phyloP scores from a whole-genome alignment of 192 early-diverging fungal genomes.

The Backusella macrospora region DNA sequence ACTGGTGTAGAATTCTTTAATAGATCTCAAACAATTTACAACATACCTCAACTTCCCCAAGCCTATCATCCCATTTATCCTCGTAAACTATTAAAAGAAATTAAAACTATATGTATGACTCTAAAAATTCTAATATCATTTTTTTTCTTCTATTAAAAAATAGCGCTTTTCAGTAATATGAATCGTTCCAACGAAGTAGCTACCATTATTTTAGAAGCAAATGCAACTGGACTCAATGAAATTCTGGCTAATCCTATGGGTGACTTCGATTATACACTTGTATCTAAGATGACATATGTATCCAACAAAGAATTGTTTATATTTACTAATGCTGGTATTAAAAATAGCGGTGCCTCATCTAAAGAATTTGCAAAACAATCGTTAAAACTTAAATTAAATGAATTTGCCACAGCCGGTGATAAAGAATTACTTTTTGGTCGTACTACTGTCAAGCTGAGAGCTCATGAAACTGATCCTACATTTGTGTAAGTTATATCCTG shows the following conservation, averaged over 20 bases:
- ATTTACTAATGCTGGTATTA: slow-evolving; percentile 41
- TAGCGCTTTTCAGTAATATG: slow-evolving; percentile 21
- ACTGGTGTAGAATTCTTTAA: slow-evolving; percentile 54
- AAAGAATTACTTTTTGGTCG: slow-evolving; percentile 35
- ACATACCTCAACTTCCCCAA: slow-evolving; percentile 43
- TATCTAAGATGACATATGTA: slow-evolving; percentile 43
- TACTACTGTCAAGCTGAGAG: slow-evolving; percentile 49
- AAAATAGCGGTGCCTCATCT: slow-evolving; percentile 48
- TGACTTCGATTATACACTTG: slow-evolving; percentile 24
- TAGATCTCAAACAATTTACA: slow-evolving; percentile 38
- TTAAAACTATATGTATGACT: not conserved
- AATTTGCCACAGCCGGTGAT: slow-evolving; percentile 37
- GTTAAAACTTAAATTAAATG: slow-evolving; percentile 47
- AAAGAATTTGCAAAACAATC: slow-evolving; percentile 46
- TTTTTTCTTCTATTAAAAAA: not conserved
- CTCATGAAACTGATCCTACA: slow-evolving; percentile 50
- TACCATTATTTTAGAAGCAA: slow-evolving; percentile 19
- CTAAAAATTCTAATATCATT: not conserved
- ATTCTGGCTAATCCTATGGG: slow-evolving; percentile 10
- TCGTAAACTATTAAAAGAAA: slow-evolving; percentile 33
- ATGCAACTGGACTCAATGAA: slow-evolving; percentile 18
- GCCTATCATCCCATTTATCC: slow-evolving; percentile 45
- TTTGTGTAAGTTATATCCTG: slow-evolving; percentile 31
- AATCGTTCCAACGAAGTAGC: slow-evolving; percentile 23
- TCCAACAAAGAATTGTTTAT: slow-evolving; percentile 39